Conservation (phyloP, 805 yeast genomes). For the Lachancea meyersii region DNA sequence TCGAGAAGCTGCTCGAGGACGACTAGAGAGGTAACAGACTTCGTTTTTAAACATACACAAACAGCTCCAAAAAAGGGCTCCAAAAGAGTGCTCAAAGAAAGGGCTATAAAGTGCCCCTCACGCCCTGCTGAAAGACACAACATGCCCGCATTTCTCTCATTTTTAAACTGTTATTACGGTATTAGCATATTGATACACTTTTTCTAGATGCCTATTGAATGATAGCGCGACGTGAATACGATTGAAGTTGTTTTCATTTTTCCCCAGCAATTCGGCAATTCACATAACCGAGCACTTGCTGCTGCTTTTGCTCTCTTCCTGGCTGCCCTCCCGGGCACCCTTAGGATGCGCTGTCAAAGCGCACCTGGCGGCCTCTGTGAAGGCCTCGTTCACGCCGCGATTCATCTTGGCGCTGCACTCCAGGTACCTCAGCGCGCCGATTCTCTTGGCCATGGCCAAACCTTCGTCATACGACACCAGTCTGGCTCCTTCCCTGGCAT, state of each 20-base stretch:
- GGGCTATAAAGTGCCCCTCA: no score
- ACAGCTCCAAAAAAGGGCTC: no score
- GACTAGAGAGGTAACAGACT: not conserved
- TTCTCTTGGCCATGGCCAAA: slow-evolving; percentile 79
- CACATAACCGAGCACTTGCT: slow-evolving; percentile 40
- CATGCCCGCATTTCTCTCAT: no score
- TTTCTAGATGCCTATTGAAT: slow-evolving; percentile 1
- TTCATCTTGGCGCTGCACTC: slow-evolving; percentile 96
- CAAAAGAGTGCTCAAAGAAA: not conserved
- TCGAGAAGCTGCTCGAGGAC: slow-evolving; percentile 25
- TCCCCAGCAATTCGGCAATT: slow-evolving; percentile 8
- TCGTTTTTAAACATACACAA: no score
- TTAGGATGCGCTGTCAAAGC: slow-evolving; percentile 86
- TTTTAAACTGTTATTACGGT: slow-evolving; percentile 1
- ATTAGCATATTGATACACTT: slow-evolving; percentile 2
- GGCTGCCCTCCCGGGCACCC: slow-evolving; percentile 45
- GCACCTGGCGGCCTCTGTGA: slow-evolving; percentile 96
- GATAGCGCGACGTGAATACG: not conserved
- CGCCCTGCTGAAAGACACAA: no score
- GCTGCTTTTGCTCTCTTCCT: slow-evolving; percentile 32
- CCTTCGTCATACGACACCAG: slow-evolving; percentile 91
- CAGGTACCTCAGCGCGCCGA: slow-evolving; percentile 89
- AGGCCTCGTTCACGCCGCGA: slow-evolving; percentile 98
- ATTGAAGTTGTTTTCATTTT: not conserved
- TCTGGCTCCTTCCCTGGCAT: slow-evolving; percentile 37